Percentiles rank a stretch among this genome's conserved stretches.
These are phyloP conservation scores for Saccharomyces cerevisiae DNA, from an alignment of 805 yeast species.

Conservation along the genomic window DNA sequence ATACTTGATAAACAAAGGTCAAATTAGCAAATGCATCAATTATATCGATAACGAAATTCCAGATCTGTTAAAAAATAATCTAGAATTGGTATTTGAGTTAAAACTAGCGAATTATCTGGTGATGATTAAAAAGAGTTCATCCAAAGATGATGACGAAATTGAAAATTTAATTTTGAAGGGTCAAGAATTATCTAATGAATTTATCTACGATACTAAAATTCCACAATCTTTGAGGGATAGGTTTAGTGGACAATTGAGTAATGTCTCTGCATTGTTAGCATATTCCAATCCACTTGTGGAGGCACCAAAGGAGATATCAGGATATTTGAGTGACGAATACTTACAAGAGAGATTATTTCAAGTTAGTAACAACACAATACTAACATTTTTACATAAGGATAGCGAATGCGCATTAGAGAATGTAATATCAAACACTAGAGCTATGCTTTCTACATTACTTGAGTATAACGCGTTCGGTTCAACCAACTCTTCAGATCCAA, in stretches of 20 bases:
- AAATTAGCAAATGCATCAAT: conserved; percentile 38
- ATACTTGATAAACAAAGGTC: conserved; percentile 34
- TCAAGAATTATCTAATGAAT: conserved; percentile 19
- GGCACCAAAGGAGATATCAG: conserved; percentile 23
- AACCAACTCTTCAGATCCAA: conserved; percentile 7
- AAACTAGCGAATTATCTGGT: conserved; percentile 22
- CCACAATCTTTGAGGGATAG: conserved; percentile 20
- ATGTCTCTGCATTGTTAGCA: conserved; percentile 45
- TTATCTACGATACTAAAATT: conserved; percentile 14
- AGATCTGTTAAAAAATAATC: conserved; percentile 15
- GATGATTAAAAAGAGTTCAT: conserved; percentile 8
- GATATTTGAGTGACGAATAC: conserved; percentile 20
- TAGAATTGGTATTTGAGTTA: conserved; percentile 24
- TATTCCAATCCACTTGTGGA: conserved; percentile 42
- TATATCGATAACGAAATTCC: conserved; percentile 29
- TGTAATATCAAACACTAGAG: conserved; percentile 35
- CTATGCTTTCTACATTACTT: conserved; percentile 29
- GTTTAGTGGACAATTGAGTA: conserved; percentile 35
- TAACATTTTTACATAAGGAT: conserved; percentile 37
- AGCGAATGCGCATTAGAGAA: conserved; percentile 38
- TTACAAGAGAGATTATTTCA: conserved; percentile 28
- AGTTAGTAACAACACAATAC: conserved; percentile 31
- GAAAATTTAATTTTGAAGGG: conserved; percentile 15
- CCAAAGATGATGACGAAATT: conserved; percentile 9
- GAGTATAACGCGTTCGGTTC: neutral